Base-by-base conservation (phyloP, 805 yeast genomes). In the Zygoascus bituminiphila region DNA sequence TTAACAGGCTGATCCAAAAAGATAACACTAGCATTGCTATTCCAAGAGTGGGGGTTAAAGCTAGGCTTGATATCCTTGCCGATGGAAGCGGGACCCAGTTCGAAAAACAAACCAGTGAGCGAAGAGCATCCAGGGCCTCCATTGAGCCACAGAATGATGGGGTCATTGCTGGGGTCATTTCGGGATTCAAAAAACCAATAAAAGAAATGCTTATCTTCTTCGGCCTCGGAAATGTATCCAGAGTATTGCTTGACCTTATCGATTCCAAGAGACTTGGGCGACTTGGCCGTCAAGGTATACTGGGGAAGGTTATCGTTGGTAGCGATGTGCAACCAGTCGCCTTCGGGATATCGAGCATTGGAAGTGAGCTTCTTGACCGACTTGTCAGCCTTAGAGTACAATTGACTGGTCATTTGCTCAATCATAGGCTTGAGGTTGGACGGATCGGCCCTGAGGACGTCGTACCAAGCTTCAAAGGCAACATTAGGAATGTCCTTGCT, bases 61-160 rank as follows among this genome's bases (percentile, higher is more conserved):
- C 93, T 91, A 58, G 82, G 80, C 57, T 84, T 69, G 48, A 79
- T 66, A 48, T 82, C 77, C 57, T 79, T 80, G 62, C 78, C 78
- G 54, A 91, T 81, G 14, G 84, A 74, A 1, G 96, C 77, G 8
- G 98, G 96, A 22, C 98, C 98, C 58, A 89, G 74, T 67, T 93
- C 98, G 59, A 91, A 89, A 63, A 91, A 83, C 55, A 89, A 74
- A 15, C 98, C 98, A 15, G 95, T 86, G 63, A 87, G 69, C 1
- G 96, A 85, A 0, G 96, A 86, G 66, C 97, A 89, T n/a, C 97
- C 97, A 44, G 97, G 97, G 10, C 97, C 97, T 54, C 97, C 97
- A 64, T 91, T 89, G 61, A 91, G 73, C 97, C 95, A 88, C 60
- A 88, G 71, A 46, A 88, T 76, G 36, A 88, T 74, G 2, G 96